Percentiles rank a stretch among this genome's conserved stretches.
These are phyloP conservation scores for Penicillium paxilli DNA, from an alignment of 495 filamentous ascomycete genomes.

Conservation along the genomic window DNA sequence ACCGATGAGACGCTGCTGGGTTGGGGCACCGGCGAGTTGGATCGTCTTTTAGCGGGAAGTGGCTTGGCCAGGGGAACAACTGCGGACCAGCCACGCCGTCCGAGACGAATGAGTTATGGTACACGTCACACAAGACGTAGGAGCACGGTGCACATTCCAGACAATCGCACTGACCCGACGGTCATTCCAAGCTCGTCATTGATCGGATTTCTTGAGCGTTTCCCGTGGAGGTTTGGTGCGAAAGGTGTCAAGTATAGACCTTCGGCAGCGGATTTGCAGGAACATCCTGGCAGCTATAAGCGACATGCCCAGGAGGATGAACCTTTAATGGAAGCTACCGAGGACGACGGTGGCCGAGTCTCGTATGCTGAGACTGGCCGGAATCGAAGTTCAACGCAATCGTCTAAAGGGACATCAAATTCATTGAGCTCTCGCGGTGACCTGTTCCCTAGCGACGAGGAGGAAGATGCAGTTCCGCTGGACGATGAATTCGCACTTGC, in stretches of 20 bases:
- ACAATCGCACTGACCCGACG: conserved; percentile 73
- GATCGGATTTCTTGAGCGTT: conserved; percentile 79
- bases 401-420: conserved; percentile 81
- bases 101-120: conserved; percentile 87
- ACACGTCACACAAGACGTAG: conserved; percentile 62
- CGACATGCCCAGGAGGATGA: conserved; percentile 59
- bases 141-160: conserved; percentile 61
- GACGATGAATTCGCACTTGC: conserved; percentile 90
- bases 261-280: conserved; percentile 85
- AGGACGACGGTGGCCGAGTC: conserved; percentile 39
- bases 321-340: conserved; percentile 67
- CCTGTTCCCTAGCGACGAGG: conserved; percentile 91
- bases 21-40: conserved; percentile 83
- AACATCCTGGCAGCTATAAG: conserved; percentile 66
- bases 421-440: conserved; percentile 92
- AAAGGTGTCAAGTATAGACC: conserved; percentile 82
- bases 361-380: conserved; percentile 47
- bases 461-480: conserved; percentile 86
- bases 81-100: conserved; percentile 67
- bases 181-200: conserved; percentile 86
- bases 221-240: conserved; percentile 85
- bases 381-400: conserved; percentile 75
- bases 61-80: conserved; percentile 50
- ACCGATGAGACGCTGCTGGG: conserved; percentile 62
- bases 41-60: conserved; percentile 79